Evolutionary conservation across 306 rosid genomes (phyloP).

Genomic region (Delonix regia): DNA sequence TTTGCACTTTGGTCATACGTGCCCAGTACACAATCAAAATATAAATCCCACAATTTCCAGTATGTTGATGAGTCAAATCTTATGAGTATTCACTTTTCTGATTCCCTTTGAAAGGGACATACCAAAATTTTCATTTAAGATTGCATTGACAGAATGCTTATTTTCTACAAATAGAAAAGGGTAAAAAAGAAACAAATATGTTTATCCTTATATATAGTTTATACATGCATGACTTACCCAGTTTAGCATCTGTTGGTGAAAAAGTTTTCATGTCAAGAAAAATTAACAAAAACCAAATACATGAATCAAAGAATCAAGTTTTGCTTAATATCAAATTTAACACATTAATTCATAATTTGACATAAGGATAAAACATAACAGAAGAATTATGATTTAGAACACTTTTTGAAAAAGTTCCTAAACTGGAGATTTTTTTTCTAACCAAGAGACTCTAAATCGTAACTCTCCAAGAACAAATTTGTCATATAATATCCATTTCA

Average conservation of each 20-base stretch:
- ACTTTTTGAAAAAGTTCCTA: too few species aligned
- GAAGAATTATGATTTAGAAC: not conserved
- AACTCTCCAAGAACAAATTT: not conserved
- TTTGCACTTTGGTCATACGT: not conserved
- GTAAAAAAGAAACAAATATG: not conserved
- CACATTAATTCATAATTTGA: slow-evolving; percentile 1
- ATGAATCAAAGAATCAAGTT: not conserved
- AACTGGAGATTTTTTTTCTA: not conserved
- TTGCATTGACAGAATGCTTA: not conserved
- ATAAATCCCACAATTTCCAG: slow-evolving; percentile 29
- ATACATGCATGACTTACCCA: not conserved
- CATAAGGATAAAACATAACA: not conserved
- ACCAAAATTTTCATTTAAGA: not conserved
- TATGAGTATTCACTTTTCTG: not conserved
- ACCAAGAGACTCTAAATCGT: not conserved
- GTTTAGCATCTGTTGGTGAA: not conserved
- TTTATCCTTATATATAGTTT: slow-evolving; percentile 9
- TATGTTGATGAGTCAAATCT: not conserved
- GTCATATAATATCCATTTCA: not conserved
- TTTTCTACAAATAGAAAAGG: too few species aligned
- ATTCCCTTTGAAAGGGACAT: not conserved
- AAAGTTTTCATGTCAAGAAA: not conserved
- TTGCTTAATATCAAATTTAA: not conserved
- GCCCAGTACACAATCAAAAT: slow-evolving; percentile 9
- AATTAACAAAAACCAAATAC: not conserved